Conservation (phyloP, 2,329 filamentous ascomycete genomes). For the Stachybotrys echinatus region DNA sequence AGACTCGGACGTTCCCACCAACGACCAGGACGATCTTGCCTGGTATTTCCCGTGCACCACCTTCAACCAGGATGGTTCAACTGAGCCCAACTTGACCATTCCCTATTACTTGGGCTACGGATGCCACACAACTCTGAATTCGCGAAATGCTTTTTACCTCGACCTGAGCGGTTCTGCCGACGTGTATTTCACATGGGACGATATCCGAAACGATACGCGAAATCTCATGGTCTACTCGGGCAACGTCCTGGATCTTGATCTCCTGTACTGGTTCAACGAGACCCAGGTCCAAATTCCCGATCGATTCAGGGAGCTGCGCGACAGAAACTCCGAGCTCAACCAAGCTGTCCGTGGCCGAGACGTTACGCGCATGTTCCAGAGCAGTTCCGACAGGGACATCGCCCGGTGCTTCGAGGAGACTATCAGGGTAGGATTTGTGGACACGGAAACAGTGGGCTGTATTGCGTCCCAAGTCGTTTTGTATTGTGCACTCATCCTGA, state of each 20-base stretch:
- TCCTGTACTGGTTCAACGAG: constrained; percentile 85
- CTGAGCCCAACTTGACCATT: constrained; percentile 65
- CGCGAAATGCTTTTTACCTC: constrained; percentile 71
- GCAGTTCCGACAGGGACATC: constrained; percentile 69
- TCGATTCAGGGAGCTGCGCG: constrained; percentile 74
- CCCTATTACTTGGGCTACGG: constrained; percentile 78
- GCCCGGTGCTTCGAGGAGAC: constrained; percentile 88
- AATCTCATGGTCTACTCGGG: constrained; percentile 95
- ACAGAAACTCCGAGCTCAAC: constrained; percentile 56
- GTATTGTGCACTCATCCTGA: constrained; percentile 88
- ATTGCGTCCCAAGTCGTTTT: constrained; percentile 97
- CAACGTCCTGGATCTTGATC: constrained; percentile 82
- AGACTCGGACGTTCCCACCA: constrained; percentile 73
- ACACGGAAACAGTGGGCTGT: constrained; percentile 93
- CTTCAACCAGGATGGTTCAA: constrained; percentile 92
- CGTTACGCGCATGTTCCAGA: constrained; percentile 83
- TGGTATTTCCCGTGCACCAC: constrained; percentile 96
- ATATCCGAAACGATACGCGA: constrained; percentile 80
- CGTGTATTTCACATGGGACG: constrained; percentile 94
- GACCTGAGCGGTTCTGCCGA: constrained; percentile 66
- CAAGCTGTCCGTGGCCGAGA: constrained; percentile 72
- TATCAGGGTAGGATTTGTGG: constrained; percentile 91
- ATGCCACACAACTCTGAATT: constrained; percentile 72
- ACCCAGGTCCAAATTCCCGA: constrained; percentile 70
- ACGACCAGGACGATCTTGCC: constrained; percentile 66